Percentiles rank a stretch among this genome's conserved stretches.
These are phyloP conservation scores for Paxillus ammoniavirescens DNA, from an alignment of 768 basidiomycete species.

Conservation along the genomic window DNA sequence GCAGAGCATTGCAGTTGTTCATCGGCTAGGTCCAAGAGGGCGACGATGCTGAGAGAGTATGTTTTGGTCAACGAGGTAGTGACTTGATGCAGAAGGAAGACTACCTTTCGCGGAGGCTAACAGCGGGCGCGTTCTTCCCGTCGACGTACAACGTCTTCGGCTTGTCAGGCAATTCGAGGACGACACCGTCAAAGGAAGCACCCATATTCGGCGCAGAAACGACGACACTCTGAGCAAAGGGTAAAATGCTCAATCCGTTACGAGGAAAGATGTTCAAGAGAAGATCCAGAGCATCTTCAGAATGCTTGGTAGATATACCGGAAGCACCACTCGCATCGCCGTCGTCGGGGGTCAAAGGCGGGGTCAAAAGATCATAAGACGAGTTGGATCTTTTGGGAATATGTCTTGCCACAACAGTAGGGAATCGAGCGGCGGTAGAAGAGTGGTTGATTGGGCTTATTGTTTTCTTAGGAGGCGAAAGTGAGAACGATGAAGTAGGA, in stretches of 20 bases:
- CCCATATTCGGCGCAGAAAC: conserved; percentile 71
- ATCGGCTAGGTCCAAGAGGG: conserved; percentile 83
- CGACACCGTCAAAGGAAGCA: conserved; percentile 71
- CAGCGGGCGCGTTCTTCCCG: conserved; percentile 75
- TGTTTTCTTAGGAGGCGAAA: conserved; percentile 26
- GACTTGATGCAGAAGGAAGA: conserved; percentile 10
- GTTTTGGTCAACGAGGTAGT: conserved; percentile 2
- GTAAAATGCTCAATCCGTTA: conserved; percentile 62
- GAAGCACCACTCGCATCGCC: conserved; percentile 43
- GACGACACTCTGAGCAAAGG: conserved; percentile 72
- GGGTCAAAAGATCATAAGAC: conserved; percentile 53
- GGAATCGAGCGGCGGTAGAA: conserved; percentile 20
- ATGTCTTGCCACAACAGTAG: conserved; percentile 38
- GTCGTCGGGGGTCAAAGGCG: conserved; percentile 78
- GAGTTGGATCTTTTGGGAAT: conserved; percentile 43
- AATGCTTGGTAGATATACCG: conserved; percentile 43
- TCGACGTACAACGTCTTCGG: conserved; percentile 82
- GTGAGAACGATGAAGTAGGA: conserved; percentile 33
- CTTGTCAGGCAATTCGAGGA: conserved; percentile 68
- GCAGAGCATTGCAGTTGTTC: conserved; percentile 71
- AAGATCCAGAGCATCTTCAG: conserved; percentile 71
- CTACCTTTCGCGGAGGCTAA: conserved; percentile 83
- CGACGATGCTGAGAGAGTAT: conserved; percentile 62
- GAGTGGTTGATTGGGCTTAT: conserved; percentile 17
- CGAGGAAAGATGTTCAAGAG: conserved; percentile 77